phyloP scores from a whole-genome alignment of 179 eudicot genomes.

The Heliamphora pulchella region DNA sequence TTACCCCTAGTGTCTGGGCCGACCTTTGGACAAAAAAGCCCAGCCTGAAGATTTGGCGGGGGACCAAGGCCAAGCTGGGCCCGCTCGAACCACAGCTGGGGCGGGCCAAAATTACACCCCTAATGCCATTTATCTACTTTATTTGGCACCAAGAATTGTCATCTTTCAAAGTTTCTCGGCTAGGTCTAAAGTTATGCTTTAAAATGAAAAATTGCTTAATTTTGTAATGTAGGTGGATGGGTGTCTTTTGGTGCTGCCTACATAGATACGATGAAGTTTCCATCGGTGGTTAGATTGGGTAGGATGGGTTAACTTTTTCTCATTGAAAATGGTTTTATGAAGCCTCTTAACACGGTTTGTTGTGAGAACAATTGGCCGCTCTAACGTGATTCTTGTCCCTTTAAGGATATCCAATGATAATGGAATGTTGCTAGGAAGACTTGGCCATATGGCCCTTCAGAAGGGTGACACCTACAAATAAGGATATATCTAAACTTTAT shows the following conservation, averaged over 20 bases:
- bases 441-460: not conserved
- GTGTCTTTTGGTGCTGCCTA: not conserved
- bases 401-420: not conserved
- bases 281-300: too few species aligned
- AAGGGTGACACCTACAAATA: not conserved
- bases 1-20: too few species aligned
- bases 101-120: too few species aligned
- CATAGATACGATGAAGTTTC: too few species aligned
- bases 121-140: not conserved
- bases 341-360: too few species aligned
- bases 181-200: not conserved
- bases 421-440: not conserved
- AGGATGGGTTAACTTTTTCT: not conserved
- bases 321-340: too few species aligned
- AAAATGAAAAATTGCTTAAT: not conserved
- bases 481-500: not conserved
- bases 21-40: too few species aligned
- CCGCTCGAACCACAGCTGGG: too few species aligned
- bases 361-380: too few species aligned
- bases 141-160: not conserved
- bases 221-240: not conserved
- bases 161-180: not conserved
- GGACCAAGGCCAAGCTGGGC: too few species aligned
- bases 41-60: too few species aligned
- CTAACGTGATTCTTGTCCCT: not conserved